Conservation (phyloP, 176 grass and related monocot genomes). For the Musa acuminata region DNA sequence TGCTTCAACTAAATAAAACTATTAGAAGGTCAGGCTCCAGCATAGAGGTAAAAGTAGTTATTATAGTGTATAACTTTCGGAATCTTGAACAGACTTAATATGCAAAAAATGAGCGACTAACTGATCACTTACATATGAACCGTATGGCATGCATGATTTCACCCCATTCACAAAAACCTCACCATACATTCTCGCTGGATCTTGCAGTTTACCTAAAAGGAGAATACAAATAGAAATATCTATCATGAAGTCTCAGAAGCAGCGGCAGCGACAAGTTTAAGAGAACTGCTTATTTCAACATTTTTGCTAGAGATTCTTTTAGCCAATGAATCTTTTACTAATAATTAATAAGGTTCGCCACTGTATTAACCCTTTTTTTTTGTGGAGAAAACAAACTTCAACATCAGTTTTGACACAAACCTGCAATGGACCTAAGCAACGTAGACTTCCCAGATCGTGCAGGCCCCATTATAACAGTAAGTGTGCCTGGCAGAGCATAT, state of each 20-base stretch:
- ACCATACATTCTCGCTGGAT: conserved; percentile 55
- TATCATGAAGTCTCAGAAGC: background rate
- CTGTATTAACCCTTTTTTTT: too few relatives aligned
- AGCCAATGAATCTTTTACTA: background rate
- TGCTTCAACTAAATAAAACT: background rate
- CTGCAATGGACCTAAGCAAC: conserved; percentile 70
- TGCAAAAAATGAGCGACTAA: background rate
- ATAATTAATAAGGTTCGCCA: background rate
- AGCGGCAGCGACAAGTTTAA: background rate
- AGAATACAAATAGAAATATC: background rate
- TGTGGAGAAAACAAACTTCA: background rate
- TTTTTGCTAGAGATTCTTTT: background rate
- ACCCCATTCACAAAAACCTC: conserved; percentile 76
- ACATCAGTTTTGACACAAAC: conserved; percentile 19
- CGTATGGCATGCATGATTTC: conserved; percentile 62
- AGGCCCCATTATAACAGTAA: conserved; percentile 93
- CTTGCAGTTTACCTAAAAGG: conserved; percentile 43
- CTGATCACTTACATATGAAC: conserved; percentile 61
- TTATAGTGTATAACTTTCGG: too few relatives aligned
- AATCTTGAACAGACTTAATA: background rate
- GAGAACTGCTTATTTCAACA: background rate
- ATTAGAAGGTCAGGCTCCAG: too few relatives aligned
- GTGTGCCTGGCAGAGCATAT: conserved; percentile 74
- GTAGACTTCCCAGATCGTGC: conserved; percentile 87
- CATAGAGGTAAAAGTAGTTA: too few relatives aligned